A percentile compares a stretch with the other conserved stretches of the same genome.
phyloP scores from a whole-genome alignment of 345 rosid genomes.

The Syzygium grande region DNA sequence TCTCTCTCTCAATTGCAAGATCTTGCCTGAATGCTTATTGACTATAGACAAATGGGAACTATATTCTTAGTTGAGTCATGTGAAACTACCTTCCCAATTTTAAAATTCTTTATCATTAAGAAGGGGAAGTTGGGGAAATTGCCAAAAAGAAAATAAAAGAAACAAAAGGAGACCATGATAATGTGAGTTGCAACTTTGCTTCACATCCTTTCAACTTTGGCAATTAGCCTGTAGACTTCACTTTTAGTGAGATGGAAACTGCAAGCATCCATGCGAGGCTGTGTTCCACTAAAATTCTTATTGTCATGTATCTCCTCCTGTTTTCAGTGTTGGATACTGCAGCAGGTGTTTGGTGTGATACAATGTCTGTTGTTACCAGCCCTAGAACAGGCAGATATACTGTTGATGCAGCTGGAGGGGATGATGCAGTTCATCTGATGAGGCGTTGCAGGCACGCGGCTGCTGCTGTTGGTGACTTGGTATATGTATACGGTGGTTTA shows the following conservation, averaged over 20 bases:
- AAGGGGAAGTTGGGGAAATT: neutral
- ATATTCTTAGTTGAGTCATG: neutral
- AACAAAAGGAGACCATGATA: neutral
- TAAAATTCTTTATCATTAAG: neutral
- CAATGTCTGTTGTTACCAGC: conserved; percentile 92
- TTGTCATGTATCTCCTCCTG: neutral
- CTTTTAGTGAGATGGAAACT: neutral
- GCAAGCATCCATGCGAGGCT: neutral
- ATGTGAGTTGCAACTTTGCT: neutral
- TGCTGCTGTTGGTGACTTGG: conserved; percentile 90
- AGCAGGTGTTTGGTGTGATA: conserved; percentile 99
- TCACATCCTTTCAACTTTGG: neutral
- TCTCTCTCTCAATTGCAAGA: neutral
- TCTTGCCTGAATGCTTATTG: neutral
- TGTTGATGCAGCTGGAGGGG: conserved; percentile 97
- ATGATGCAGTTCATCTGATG: conserved; percentile 92
- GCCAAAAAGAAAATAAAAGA: neutral
- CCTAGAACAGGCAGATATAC: conserved; percentile 90
- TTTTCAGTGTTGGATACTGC: conserved; percentile 93
- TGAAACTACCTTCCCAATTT: neutral
- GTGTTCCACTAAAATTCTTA: neutral
- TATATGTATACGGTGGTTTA: conserved; percentile 94
- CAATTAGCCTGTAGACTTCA: neutral
- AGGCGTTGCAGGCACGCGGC: conserved; percentile 99
- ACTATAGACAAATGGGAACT: neutral